These are phyloP conservation scores for Salvia hispanica DNA, from an alignment of 257 asterid species.

Conservation along the genomic window DNA sequence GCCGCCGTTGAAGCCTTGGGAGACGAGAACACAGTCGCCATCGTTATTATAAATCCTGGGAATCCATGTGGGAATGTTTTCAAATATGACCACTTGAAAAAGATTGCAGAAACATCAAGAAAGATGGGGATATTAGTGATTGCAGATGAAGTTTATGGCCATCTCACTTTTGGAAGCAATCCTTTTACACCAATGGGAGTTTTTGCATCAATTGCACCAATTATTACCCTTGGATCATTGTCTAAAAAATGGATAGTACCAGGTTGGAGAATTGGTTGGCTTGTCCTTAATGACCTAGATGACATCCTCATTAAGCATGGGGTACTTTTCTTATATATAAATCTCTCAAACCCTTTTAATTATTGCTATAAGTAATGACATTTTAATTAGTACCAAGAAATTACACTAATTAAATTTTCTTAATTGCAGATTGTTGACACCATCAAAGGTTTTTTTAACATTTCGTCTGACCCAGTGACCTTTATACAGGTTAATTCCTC, in stretches of 20 bases:
- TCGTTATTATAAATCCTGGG: conserved; percentile 81
- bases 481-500: conserved; percentile 60
- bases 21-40: conserved; percentile 75
- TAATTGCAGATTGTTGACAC: conserved; percentile 67
- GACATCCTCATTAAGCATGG: conserved; percentile 61
- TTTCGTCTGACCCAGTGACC: conserved; percentile 70
- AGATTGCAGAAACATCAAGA: conserved; percentile 83
- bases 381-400: neutral
- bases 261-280: conserved; percentile 92
- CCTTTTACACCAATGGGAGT: conserved; percentile 84
- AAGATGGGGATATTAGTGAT: conserved; percentile 81
- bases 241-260: conserved; percentile 89
- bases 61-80: conserved; percentile 92
- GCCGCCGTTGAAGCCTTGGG: conserved; percentile 60
- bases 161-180: conserved; percentile 63
- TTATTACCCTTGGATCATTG: conserved; percentile 71
- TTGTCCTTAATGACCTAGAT: conserved; percentile 61
- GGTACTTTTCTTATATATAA: conserved; percentile 37
- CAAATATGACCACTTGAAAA: conserved; percentile 64
- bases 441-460: conserved; percentile 58
- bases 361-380: neutral
- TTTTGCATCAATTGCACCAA: conserved; percentile 71
- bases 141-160: conserved; percentile 80
- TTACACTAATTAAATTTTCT: too few relatives aligned
- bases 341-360: neutral